Conservation (phyloP, 108 stramenopile genomes). For the Cyclotella choctawhatcheeana region DNA sequence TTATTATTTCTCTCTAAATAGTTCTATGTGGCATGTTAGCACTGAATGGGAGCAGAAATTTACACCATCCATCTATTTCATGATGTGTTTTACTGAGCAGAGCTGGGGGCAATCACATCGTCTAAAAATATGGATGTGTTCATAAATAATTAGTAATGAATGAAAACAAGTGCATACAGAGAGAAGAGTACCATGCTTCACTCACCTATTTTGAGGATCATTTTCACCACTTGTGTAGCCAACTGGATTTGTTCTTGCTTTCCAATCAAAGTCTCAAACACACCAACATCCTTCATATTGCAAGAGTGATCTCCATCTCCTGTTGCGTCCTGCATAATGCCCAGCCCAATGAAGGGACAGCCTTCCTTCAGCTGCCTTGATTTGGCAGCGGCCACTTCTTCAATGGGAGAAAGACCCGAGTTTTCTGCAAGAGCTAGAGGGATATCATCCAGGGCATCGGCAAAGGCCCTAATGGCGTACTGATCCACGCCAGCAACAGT, state of each 20-base stretch:
- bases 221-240: constrained; percentile 99
- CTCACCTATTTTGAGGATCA: constrained; percentile 99
- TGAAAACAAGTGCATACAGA: no score
- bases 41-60: no score
- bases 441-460: constrained; percentile 98
- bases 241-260: constrained; percentile 99
- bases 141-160: no score
- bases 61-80: no score
- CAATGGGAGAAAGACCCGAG: constrained; percentile 95
- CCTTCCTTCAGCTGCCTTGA: constrained; percentile 90
- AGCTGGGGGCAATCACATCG: constrained; percentile 20
- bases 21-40: no score
- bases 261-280: constrained; percentile 99
- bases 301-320: constrained; percentile 70
- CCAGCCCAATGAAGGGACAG: constrained; percentile 91
- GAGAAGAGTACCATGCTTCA: no score
- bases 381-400: constrained; percentile 96
- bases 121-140: no score
- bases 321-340: constrained; percentile 74
- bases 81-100: constrained; percentile 5
- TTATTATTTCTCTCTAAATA: no score
- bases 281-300: constrained; percentile 95
- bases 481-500: constrained; percentile 95
- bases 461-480: constrained; percentile 99
- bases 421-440: constrained; percentile 99